Conservation (phyloP, 2,329 filamentous ascomycete genomes). For the Paecilomyces variotii region DNA sequence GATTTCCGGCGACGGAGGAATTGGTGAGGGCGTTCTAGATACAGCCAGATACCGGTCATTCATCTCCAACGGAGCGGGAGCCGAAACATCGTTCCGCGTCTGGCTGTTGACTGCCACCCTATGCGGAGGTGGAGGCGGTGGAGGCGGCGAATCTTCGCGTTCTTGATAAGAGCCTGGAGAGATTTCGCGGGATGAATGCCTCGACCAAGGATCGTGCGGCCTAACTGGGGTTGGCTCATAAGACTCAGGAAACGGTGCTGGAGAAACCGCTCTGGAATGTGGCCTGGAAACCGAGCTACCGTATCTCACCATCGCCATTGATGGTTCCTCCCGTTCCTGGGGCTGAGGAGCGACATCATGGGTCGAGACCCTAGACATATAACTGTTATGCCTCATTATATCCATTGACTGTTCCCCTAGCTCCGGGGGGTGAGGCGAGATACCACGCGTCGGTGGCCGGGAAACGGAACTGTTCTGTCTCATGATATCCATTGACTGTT, state of each 20-base stretch:
- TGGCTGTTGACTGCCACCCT: slow-evolving; percentile 45
- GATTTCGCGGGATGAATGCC: neutral
- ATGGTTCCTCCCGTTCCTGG: slow-evolving; percentile 9
- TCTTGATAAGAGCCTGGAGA: slow-evolving; percentile 31
- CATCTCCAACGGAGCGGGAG: slow-evolving; percentile 29
- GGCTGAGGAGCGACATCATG: slow-evolving; percentile 6
- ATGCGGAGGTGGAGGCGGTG: slow-evolving; percentile 77
- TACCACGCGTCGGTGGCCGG: slow-evolving; percentile 8
- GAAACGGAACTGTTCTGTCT: slow-evolving; percentile 4
- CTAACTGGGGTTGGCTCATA: neutral
- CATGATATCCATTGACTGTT: neutral
- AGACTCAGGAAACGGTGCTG: slow-evolving; percentile 3
- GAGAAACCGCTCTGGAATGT: slow-evolving; percentile 17
- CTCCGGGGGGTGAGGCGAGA: neutral
- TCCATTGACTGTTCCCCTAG: slow-evolving; percentile 10
- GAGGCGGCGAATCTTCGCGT: slow-evolving; percentile 66
- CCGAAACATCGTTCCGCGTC: slow-evolving; percentile 15
- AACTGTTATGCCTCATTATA: slow-evolving; percentile 4
- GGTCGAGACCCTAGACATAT: slow-evolving; percentile 13
- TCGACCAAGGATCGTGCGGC: neutral
- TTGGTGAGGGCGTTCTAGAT: slow-evolving; percentile 42
- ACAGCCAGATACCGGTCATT: slow-evolving; percentile 33
- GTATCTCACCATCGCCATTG: slow-evolving; percentile 1
- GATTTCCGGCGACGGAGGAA: slow-evolving; percentile 52
- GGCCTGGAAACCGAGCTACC: slow-evolving; percentile 8